Percentiles rank a stretch among this genome's conserved stretches.
phyloP scores from a whole-genome alignment of 2,329 filamentous ascomycete genomes.

The Aspergillus brasiliensis region DNA sequence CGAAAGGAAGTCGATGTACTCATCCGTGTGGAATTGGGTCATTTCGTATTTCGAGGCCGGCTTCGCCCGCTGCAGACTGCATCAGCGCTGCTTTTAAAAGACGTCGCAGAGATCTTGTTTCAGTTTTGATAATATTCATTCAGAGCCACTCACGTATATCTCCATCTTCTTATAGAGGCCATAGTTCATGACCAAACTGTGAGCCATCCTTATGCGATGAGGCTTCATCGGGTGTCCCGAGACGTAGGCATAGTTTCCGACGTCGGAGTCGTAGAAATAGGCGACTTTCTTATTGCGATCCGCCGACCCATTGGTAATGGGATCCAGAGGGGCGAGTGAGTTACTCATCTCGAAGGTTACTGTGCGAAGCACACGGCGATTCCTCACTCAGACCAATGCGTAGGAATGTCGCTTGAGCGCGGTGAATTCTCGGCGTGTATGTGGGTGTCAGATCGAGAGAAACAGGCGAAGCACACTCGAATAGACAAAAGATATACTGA shows the following conservation, averaged over 20 bases:
- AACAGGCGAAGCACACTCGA: not conserved
- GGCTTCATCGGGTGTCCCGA: constrained; percentile 70
- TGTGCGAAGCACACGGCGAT: constrained; percentile 9
- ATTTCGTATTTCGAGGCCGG: constrained; percentile 72
- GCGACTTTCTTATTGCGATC: constrained; percentile 78
- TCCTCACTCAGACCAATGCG: constrained; percentile 11
- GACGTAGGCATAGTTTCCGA: constrained; percentile 97
- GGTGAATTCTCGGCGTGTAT: constrained; percentile 19
- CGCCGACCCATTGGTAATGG: constrained; percentile 53
- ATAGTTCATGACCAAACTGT: constrained; percentile 70
- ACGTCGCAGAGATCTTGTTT: not conserved
- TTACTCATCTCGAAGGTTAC: constrained; percentile 47
- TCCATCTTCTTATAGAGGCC: constrained; percentile 74
- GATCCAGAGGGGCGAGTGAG: constrained; percentile 57
- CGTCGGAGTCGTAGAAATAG: constrained; percentile 98
- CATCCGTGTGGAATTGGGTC: constrained; percentile 73
- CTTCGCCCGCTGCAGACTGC: constrained; percentile 67
- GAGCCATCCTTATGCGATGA: constrained; percentile 67
- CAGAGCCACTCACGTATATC: constrained; percentile 59
- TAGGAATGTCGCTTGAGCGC: constrained; percentile 10
- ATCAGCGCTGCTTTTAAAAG: constrained; percentile 19
- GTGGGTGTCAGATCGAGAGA: constrained; percentile 1
- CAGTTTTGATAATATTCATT: not conserved
- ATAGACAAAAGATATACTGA: not conserved
- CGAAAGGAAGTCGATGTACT: constrained; percentile 72